phyloP scores from a whole-genome alignment of 208 protist genomes.

The Wallacemonas collosoma region DNA sequence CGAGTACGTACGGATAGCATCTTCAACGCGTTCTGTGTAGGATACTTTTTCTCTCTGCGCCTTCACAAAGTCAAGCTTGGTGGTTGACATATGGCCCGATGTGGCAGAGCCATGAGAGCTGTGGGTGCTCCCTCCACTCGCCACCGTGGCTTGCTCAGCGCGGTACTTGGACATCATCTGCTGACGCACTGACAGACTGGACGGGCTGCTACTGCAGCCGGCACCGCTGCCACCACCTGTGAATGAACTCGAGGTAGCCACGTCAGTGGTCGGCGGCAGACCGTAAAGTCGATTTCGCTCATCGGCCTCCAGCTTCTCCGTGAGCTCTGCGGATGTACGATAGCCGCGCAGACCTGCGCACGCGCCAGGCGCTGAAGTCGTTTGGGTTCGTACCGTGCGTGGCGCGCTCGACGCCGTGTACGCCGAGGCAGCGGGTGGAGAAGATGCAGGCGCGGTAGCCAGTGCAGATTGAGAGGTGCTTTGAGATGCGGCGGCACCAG shows the following conservation, averaged over 20 bases:
- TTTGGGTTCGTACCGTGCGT: no score
- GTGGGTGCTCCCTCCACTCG: conserved; percentile 5
- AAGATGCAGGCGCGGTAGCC: no score
- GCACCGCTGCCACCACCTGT: neutral
- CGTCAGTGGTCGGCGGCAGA: conserved; percentile 3
- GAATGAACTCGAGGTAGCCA: neutral
- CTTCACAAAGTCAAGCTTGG: conserved; percentile 47
- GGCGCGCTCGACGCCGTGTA: no score
- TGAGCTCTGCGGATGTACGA: conserved; percentile 57
- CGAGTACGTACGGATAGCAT: conserved; percentile 41
- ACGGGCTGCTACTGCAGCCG: neutral
- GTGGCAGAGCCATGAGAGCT: conserved; percentile 4
- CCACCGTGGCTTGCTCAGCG: conserved; percentile 28
- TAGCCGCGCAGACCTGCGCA: conserved; percentile 14
- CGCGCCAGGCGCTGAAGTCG: neutral
- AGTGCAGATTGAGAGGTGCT: neutral
- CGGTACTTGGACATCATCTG: conserved; percentile 58
- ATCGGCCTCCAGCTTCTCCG: conserved; percentile 45
- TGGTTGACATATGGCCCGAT: conserved; percentile 4
- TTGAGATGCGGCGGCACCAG: neutral
- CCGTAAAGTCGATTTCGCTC: conserved; percentile 46
- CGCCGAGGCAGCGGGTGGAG: no score
- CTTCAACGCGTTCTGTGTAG: conserved; percentile 62
- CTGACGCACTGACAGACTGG: conserved; percentile 19
- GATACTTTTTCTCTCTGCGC: conserved; percentile 28